Percentiles rank a stretch among this genome's conserved stretches.
Evolutionary conservation across 2,329 filamentous ascomycete genomes (phyloP).

Genomic region (Colletotrichum karsti): DNA sequence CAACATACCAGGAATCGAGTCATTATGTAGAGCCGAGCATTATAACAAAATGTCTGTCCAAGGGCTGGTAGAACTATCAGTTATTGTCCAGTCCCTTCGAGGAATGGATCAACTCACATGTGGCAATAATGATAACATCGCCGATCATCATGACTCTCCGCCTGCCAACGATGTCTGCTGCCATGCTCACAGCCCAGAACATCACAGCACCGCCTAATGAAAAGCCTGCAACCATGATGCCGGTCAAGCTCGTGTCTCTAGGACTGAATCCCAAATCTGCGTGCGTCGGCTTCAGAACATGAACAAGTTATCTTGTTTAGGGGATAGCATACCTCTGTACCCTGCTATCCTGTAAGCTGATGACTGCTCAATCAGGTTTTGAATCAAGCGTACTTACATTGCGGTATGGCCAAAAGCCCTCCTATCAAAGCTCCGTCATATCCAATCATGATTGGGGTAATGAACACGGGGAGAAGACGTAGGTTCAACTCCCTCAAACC

Average conservation of each 20-base stretch:
- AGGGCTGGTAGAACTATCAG: neutral
- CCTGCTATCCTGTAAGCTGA: neutral
- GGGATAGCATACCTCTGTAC: neutral
- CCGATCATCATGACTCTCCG: neutral
- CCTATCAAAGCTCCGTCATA: constrained; percentile 8
- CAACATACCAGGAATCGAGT: neutral
- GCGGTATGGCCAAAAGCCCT: neutral
- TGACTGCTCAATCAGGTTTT: neutral
- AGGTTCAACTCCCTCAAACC: neutral
- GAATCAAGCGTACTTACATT: neutral
- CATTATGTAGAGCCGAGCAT: neutral
- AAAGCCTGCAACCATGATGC: neutral
- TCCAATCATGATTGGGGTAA: constrained; percentile 8
- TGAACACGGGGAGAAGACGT: constrained; percentile 6
- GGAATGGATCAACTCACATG: neutral
- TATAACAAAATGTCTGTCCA: neutral
- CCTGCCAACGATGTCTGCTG: neutral
- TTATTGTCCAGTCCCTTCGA: no score
- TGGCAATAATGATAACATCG: neutral
- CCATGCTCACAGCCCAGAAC: neutral
- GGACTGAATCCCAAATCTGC: neutral
- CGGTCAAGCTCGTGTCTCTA: neutral
- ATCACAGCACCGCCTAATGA: neutral
- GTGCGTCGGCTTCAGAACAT: no score
- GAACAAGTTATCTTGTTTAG: no score